Evolutionary conservation across 495 filamentous ascomycete genomes (phyloP).

Genomic region (Saxispiralis lemnorum): DNA sequence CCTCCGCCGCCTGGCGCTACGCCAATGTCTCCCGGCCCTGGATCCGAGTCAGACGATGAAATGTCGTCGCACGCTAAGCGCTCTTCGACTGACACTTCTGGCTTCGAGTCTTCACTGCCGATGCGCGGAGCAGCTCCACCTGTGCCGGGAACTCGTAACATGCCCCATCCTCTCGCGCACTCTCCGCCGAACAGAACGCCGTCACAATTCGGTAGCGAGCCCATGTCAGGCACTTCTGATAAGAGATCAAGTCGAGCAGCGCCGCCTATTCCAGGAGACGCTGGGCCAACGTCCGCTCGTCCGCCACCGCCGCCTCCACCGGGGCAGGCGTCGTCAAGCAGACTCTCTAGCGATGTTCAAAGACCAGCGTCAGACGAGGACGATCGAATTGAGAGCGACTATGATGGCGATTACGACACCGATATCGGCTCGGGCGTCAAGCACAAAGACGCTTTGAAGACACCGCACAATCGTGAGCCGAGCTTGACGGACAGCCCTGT

Average conservation of each 20-base stretch:
- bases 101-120: conserved; percentile 25
- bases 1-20: conserved; percentile 45
- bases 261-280: conserved; percentile 27
- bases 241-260: conserved; percentile 32
- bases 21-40: conserved; percentile 49
- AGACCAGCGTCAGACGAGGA: conserved; percentile 29
- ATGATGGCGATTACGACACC: conserved; percentile 96
- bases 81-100: conserved; percentile 30
- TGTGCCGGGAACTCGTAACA: conserved; percentile 25
- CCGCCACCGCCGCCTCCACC: conserved; percentile 76
- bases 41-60: conserved; percentile 88
- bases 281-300: conserved; percentile 32
- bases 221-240: conserved; percentile 17
- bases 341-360: conserved; percentile 25
- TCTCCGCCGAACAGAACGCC: conserved; percentile 18
- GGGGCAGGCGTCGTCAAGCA: conserved; percentile 31
- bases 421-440: conserved; percentile 81
- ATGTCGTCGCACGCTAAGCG: conserved; percentile 47
- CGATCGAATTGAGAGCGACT: conserved; percentile 72
- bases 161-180: conserved; percentile 22
- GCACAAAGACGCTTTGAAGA: conserved; percentile 78
- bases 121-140: conserved; percentile 27
- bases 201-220: conserved; percentile 18
- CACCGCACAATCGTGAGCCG: conserved; percentile 52
- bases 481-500: conserved; percentile 43